Conservation (phyloP, 1,284 basidiomycete species). For the Tausonia pullulans region DNA sequence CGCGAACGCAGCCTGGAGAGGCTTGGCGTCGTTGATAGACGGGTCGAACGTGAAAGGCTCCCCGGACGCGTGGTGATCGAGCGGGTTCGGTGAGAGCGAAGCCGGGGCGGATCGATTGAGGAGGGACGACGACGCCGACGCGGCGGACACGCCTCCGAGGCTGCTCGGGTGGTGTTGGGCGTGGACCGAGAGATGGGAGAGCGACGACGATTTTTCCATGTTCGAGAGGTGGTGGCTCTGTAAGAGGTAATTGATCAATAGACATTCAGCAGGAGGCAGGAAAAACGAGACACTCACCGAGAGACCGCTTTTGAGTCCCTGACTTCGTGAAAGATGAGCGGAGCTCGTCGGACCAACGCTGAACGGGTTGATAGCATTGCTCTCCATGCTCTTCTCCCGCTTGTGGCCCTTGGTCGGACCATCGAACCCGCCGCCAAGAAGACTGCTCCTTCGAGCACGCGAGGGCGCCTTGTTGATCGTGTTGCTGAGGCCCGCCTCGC, state of each 20-base stretch:
- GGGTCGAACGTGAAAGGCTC: conserved; percentile 27
- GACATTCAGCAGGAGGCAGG: not conserved
- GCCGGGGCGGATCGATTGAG: conserved; percentile 20
- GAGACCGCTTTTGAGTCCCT: not conserved
- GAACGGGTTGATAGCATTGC: not conserved
- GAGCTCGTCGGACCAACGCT: not conserved
- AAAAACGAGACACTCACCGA: not conserved
- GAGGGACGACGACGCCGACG: conserved; percentile 17
- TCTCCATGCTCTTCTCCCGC: not conserved
- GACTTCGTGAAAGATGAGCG: conserved; percentile 7
- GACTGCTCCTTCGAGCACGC: not conserved
- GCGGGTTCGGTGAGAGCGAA: conserved; percentile 20
- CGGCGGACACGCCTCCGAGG: conserved; percentile 24
- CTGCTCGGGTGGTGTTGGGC: not conserved
- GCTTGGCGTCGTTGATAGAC: conserved; percentile 35
- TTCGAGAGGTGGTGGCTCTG: no score
- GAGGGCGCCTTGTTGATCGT: not conserved
- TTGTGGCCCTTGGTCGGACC: not conserved
- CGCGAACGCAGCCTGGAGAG: conserved; percentile 34
- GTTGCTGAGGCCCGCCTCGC: not conserved
- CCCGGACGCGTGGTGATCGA: conserved; percentile 15
- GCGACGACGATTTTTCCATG: conserved; percentile 2
- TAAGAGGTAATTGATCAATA: not conserved
- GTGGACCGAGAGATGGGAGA: conserved; percentile 1
- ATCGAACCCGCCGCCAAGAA: not conserved